phyloP scores from a whole-genome alignment of 192 early-diverging fungal genomes.

The Jimgerdemannia flammicorona region DNA sequence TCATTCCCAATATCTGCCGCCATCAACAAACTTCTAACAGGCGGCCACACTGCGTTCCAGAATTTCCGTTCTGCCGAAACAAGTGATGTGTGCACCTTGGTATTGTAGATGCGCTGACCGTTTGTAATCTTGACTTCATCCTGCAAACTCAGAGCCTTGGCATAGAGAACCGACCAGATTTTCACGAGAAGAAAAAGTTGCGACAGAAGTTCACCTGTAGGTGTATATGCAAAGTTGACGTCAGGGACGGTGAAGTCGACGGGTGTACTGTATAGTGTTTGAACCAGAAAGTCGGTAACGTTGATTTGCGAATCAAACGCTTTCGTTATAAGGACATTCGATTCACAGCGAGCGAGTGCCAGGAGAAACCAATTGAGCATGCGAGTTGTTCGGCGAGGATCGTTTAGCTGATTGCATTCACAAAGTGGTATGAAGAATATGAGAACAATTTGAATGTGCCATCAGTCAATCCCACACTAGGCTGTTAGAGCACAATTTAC shows the following conservation, averaged over 20 bases:
- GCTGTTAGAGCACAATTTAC: slow-evolving; percentile 7
- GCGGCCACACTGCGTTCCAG: slow-evolving; percentile 28
- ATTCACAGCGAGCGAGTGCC: slow-evolving; percentile 11
- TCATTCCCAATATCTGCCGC: neutral
- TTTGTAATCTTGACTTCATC: slow-evolving; percentile 5
- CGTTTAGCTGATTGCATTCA: slow-evolving; percentile 21
- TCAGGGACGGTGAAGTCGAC: slow-evolving; percentile 27
- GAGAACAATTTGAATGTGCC: too few species aligned
- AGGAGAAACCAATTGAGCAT: slow-evolving; percentile 43
- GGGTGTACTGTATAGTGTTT: slow-evolving; percentile 25
- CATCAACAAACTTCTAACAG: neutral
- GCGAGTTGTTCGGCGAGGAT: slow-evolving; percentile 29
- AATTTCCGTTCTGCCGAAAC: slow-evolving; percentile 16
- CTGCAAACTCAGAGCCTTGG: neutral
- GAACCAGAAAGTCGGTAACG: slow-evolving; percentile 29
- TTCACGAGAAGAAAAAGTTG: slow-evolving; percentile 37
- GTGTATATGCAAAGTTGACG: slow-evolving; percentile 29
- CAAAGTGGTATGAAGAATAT: neutral
- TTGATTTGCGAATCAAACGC: slow-evolving; percentile 28
- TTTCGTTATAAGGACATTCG: slow-evolving; percentile 14
- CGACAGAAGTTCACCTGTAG: slow-evolving; percentile 29
- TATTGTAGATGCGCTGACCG: neutral
- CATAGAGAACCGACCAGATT: slow-evolving; percentile 32
- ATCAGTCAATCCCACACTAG: neutral
- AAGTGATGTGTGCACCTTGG: slow-evolving; percentile 2